Conservation (phyloP, 345 rosid genomes). For the Schrenkiella parvula region DNA sequence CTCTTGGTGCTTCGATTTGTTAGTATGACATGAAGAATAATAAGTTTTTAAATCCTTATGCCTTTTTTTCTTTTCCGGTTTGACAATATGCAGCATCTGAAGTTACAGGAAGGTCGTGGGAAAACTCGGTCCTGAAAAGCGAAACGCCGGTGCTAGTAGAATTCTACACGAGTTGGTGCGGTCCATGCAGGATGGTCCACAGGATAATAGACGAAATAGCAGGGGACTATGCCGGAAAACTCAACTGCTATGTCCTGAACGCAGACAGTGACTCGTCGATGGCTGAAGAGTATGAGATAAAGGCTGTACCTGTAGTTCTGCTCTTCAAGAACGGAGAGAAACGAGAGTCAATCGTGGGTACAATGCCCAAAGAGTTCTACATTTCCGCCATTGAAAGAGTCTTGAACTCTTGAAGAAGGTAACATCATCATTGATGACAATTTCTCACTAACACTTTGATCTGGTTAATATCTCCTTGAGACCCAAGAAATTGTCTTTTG, state of each 20-base stretch:
- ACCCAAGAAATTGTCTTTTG: not conserved
- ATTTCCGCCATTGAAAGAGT: slow-evolving; percentile 84
- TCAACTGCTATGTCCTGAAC: slow-evolving; percentile 68
- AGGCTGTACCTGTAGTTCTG: slow-evolving; percentile 83
- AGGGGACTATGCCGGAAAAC: slow-evolving; percentile 64
- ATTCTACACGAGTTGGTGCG: slow-evolving; percentile 88
- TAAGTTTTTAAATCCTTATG: not conserved
- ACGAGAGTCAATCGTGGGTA: slow-evolving; percentile 66
- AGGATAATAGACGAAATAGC: slow-evolving; percentile 75
- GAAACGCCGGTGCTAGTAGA: slow-evolving; percentile 76
- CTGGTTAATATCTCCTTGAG: slow-evolving; percentile 7
- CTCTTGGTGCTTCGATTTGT: not conserved
- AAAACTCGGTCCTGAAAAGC: slow-evolving; percentile 49
- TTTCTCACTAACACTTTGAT: not conserved
- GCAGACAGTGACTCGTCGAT: slow-evolving; percentile 62
- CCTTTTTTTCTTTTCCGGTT: not conserved
- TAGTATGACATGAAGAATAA: too few species aligned
- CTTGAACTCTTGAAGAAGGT: slow-evolving; percentile 41
- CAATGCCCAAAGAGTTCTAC: slow-evolving; percentile 95
- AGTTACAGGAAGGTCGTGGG: slow-evolving; percentile 61
- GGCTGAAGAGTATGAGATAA: slow-evolving; percentile 71
- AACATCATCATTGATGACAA: not conserved
- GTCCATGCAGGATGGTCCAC: slow-evolving; percentile 58
- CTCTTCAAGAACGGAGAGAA: slow-evolving; percentile 83
- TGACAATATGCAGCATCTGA: slow-evolving; percentile 47